Conservation (phyloP, 306 rosid genomes). For the Ormosia semicastrata region DNA sequence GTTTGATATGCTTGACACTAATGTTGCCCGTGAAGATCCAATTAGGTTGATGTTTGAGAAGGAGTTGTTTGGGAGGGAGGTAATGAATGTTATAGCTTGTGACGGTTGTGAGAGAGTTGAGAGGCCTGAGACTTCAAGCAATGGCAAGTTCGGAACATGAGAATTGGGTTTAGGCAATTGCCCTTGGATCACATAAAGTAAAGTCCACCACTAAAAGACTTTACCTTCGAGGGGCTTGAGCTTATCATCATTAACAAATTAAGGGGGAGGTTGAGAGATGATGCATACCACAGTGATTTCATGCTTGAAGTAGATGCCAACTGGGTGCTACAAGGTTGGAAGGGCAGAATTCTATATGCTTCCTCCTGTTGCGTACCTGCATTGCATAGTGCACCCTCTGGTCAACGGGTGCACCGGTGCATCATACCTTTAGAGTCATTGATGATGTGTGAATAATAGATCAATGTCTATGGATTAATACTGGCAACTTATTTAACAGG, state of each 20-base stretch:
- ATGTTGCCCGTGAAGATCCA: slow-evolving; percentile 32
- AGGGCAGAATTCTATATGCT: slow-evolving; percentile 56
- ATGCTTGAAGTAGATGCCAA: slow-evolving; percentile 44
- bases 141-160: slow-evolving; percentile 49
- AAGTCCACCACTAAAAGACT: too few relatives aligned
- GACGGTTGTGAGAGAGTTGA: slow-evolving; percentile 64
- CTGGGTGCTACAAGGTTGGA: slow-evolving; percentile 80
- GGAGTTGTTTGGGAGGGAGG: slow-evolving; percentile 54
- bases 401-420: too few relatives aligned
- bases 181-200: slow-evolving; percentile 45
- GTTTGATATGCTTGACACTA: slow-evolving; percentile 54
- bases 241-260: slow-evolving; percentile 30
- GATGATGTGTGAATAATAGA: too few relatives aligned
- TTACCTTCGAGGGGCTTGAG: too few relatives aligned
- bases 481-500: too few relatives aligned
- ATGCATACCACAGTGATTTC: slow-evolving; percentile 43
- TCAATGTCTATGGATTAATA: too few relatives aligned
- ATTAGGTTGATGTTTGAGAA: slow-evolving; percentile 58
- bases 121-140: slow-evolving; percentile 67
- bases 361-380: slow-evolving; percentile 63
- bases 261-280: slow-evolving; percentile 31
- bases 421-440: too few relatives aligned
- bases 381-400: slow-evolving; percentile 27
- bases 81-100: slow-evolving; percentile 61
- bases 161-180: slow-evolving; percentile 49